These are phyloP conservation scores for Yarrowia osloensis DNA, from an alignment of 805 yeast species.

Conservation along the genomic window DNA sequence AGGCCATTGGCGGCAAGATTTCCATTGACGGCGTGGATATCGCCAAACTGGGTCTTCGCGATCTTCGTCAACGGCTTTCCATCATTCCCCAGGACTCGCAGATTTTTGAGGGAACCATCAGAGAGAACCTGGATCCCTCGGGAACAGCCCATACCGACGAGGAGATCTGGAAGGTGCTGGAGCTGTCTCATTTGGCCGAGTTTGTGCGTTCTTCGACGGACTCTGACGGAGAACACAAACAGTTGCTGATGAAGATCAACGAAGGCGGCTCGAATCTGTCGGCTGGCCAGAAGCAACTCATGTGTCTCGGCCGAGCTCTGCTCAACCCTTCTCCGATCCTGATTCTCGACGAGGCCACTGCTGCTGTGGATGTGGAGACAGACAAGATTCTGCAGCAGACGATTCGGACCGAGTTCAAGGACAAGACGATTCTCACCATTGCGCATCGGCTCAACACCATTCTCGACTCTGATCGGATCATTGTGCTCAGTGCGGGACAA, in stretches of 20 bases:
- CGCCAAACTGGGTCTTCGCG: slow-evolving; percentile 53
- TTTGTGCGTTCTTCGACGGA: slow-evolving; percentile 43
- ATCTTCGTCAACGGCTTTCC: slow-evolving; percentile 57
- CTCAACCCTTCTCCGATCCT: slow-evolving; percentile 67
- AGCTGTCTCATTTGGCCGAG: slow-evolving; percentile 55
- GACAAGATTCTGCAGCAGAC: slow-evolving; percentile 76
- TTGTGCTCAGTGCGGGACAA: slow-evolving; percentile 69
- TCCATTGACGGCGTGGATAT: slow-evolving; percentile 59
- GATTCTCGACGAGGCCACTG: slow-evolving; percentile 78
- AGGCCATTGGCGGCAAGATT: slow-evolving; percentile 54
- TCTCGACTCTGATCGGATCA: slow-evolving; percentile 72
- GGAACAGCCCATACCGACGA: slow-evolving; percentile 51
- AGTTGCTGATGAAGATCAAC: slow-evolving; percentile 54
- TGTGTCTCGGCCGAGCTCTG: slow-evolving; percentile 78
- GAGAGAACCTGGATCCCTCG: slow-evolving; percentile 67
- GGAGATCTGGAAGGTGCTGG: slow-evolving; percentile 59
- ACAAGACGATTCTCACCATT: slow-evolving; percentile 75
- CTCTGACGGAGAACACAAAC: slow-evolving; percentile 35
- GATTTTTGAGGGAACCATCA: slow-evolving; percentile 60
- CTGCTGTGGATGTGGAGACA: slow-evolving; percentile 80
- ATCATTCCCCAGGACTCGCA: slow-evolving; percentile 75
- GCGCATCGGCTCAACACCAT: slow-evolving; percentile 84
- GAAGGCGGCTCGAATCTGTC: slow-evolving; percentile 81
- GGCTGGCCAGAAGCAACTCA: slow-evolving; percentile 78
- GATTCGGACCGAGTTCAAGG: slow-evolving; percentile 62